These are phyloP conservation scores for Guillardia theta DNA, from an alignment of 78 protist species.

Conservation along the genomic window DNA sequence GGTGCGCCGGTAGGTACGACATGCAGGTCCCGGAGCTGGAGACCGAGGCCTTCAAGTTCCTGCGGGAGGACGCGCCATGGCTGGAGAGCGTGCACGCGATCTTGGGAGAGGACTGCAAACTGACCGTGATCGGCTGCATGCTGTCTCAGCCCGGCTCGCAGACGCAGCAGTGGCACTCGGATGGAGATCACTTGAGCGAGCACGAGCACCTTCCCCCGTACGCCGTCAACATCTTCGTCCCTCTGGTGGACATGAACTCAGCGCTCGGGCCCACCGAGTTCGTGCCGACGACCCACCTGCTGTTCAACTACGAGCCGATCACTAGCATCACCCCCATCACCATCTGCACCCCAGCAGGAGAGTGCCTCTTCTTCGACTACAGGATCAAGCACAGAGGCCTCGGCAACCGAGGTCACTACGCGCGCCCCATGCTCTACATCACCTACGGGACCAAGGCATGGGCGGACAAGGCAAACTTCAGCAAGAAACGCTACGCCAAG, in stretches of 20 bases:
- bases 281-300: not conserved
- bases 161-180: conserved; percentile 14
- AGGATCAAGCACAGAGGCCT: not conserved
- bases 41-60: not conserved
- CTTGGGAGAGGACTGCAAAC: not conserved
- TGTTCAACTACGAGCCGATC: not conserved
- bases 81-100: not conserved
- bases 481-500: not conserved
- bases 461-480: not conserved
- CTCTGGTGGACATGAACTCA: not conserved
- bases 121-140: not conserved
- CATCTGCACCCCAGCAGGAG: not conserved
- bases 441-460: not conserved
- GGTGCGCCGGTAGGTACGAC: not conserved
- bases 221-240: not conserved
- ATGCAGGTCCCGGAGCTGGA: conserved; percentile 5
- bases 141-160: not conserved
- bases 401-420: not conserved
- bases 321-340: not conserved
- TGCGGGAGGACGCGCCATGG: conserved; percentile 2
- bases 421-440: not conserved
- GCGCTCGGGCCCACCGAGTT: not conserved
- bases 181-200: conserved; percentile 8
- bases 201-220: not conserved
- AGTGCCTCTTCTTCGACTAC: conserved; percentile 11